Percentiles rank a stretch among this genome's conserved stretches.
These are phyloP conservation scores for Ganoderma lingzhi DNA, from an alignment of 1,284 basidiomycete species.

Conservation along the genomic window DNA sequence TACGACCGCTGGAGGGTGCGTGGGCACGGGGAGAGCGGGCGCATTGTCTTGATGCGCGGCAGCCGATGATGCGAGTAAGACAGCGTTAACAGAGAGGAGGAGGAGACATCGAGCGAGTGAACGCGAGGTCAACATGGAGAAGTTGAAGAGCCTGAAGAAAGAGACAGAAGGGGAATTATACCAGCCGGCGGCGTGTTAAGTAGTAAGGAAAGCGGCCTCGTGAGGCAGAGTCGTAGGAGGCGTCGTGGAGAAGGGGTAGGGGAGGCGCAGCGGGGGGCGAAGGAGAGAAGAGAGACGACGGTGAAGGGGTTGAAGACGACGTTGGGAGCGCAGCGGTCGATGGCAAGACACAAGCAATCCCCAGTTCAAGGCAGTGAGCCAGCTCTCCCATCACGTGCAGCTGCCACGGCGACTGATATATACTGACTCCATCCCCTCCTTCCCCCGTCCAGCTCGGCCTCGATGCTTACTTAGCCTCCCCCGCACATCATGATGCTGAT, in stretches of 20 bases:
- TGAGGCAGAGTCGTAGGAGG: slow-evolving; percentile 25
- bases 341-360: slow-evolving; percentile 19
- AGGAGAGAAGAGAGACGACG: slow-evolving; percentile 25
- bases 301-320: slow-evolving; percentile 19
- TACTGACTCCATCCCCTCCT: slow-evolving; percentile 18
- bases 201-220: slow-evolving; percentile 30
- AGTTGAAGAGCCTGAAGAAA: slow-evolving; percentile 3
- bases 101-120: slow-evolving; percentile 29
- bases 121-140: slow-evolving; percentile 29
- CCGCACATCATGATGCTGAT: slow-evolving; percentile 30
- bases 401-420: slow-evolving; percentile 37
- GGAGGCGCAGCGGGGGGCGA: slow-evolving; percentile 18
- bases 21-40: slow-evolving; percentile 16
- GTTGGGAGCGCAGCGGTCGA: slow-evolving; percentile 27
- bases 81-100: slow-evolving; percentile 28
- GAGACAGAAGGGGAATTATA: slow-evolving; percentile 27
- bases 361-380: slow-evolving; percentile 30
- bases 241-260: slow-evolving; percentile 27
- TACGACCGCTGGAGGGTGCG: slow-evolving; percentile 12
- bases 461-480: background rate
- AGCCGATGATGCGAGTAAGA: slow-evolving; percentile 20
- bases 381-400: slow-evolving; percentile 36
- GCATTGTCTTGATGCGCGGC: slow-evolving; percentile 17
- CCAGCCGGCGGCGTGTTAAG: slow-evolving; percentile 32
- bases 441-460: slow-evolving; percentile 17